phyloP scores from a whole-genome alignment of 2,329 filamentous ascomycete genomes.

The Colletotrichum neosansevieriae region DNA sequence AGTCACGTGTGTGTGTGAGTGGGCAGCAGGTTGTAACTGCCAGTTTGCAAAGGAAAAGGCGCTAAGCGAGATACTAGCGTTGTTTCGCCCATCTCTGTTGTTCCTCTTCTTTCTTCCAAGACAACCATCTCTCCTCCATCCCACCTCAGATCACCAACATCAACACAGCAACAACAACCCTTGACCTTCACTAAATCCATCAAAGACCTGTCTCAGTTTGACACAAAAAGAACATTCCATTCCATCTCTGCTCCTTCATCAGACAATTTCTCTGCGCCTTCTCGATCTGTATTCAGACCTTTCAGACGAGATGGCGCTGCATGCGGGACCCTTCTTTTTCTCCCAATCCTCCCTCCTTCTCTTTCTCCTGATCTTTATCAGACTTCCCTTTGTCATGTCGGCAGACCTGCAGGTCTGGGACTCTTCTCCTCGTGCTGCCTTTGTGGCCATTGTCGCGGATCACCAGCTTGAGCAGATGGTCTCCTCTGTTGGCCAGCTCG shows the following conservation, averaged over 20 bases:
- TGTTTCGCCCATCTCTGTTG: background rate
- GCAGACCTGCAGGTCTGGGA: slow-evolving; percentile 19
- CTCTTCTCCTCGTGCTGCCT: slow-evolving; percentile 49
- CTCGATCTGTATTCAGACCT: background rate
- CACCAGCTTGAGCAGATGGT: slow-evolving; percentile 76
- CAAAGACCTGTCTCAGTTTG: background rate
- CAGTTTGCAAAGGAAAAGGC: background rate
- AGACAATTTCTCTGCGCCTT: background rate
- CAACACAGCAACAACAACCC: background rate
- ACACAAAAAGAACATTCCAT: background rate
- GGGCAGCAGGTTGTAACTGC: background rate
- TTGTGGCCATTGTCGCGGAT: slow-evolving; percentile 80
- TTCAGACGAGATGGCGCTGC: slow-evolving; percentile 17
- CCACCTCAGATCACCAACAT: slow-evolving; percentile 15
- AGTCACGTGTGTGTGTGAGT: slow-evolving; percentile 26
- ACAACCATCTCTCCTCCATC: background rate
- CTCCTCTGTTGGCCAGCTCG: slow-evolving; percentile 74
- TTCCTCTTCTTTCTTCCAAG: background rate
- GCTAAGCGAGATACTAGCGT: slow-evolving; percentile 16
- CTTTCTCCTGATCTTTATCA: background rate
- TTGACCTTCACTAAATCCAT: background rate
- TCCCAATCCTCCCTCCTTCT: background rate
- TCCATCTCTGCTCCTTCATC: background rate
- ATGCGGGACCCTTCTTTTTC: background rate
- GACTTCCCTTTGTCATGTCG: background rate